Base-by-base conservation (phyloP, 345 rosid species). In the Capsella bursapastoris region DNA sequence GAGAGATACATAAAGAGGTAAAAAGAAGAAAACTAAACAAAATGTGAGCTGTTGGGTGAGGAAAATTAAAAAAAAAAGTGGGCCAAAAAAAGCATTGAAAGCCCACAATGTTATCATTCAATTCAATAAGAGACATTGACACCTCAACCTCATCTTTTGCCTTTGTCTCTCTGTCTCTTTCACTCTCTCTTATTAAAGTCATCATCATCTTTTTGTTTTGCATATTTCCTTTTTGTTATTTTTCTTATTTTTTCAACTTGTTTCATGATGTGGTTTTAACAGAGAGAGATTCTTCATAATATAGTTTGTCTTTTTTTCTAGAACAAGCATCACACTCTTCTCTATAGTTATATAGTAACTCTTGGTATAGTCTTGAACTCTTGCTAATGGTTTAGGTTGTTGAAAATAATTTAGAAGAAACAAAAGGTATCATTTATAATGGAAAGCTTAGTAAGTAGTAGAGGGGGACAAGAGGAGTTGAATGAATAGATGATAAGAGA, bases 41-140 rank as follows among this genome's bases (percentile, higher is more conserved):
- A 60, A 52, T 4, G 61, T 76, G 66, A 70, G 80, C 28, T 70
- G 75, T 70, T 76, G 75, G 70, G 75, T 63, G 66, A 63, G 52
- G 53, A 47, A 56, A 76, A 56, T 45, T 22, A 22, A 34, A 34
- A 7, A 34, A 34, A 63, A 64, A 56, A 64, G 71, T 76, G 75
- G 79, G 70, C 41, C 70, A 50, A 63, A 61, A 55, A 45, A 62
- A 64, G 70, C 59, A 76, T 55, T 70, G 57, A 68, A 68, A 47
- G 70, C 68, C 79, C 64, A 51, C 79, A 75, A 58, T 68, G 57
- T 49, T 43, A 75, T 67, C 64, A 68, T 76, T 76, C 74, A 75
- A 68, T 76, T 76, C 74, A 75, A 25, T 62, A 62, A 47, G 75
- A 51, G 80, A 76, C 71, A 76, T 37, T 47, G 71, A 76, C 80